Percentiles rank a stretch among this genome's conserved stretches.
Conservation (phyloP, 352 stramenopile genomes). For the Pythium vanterpoolii region DNA sequence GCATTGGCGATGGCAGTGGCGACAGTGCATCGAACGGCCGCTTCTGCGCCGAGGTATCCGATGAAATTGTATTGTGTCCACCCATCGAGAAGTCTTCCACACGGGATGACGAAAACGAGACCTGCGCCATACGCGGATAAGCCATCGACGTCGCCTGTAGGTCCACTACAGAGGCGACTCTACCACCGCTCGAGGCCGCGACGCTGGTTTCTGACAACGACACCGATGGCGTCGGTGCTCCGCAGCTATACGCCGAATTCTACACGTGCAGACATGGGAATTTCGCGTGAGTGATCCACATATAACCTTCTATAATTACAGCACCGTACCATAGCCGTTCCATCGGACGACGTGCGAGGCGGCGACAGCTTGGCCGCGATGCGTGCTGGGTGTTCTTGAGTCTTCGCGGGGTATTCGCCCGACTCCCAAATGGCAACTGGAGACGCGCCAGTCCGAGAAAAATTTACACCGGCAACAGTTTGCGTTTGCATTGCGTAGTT, state of each 20-base stretch:
- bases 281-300: conserved; percentile 7
- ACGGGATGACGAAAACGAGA: background rate
- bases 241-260: conserved; percentile 19
- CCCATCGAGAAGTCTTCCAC: background rate
- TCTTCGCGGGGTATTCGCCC: background rate
- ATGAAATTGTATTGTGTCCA: conserved; percentile 12
- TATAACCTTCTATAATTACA: background rate
- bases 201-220: background rate
- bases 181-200: conserved; percentile 1
- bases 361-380: conserved; percentile 25
- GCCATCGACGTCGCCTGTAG: background rate
- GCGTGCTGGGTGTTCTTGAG: background rate
- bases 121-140: background rate
- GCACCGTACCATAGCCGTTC: conserved; percentile 21
- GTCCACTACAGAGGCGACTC: background rate
- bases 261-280: background rate
- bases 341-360: conserved; percentile 25
- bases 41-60: conserved; percentile 16
- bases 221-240: conserved; percentile 3
- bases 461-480: conserved; percentile 3
- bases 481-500: background rate
- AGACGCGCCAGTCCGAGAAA: conserved; percentile 13
- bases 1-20: conserved; percentile 21
- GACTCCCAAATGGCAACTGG: conserved; percentile 15
- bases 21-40: conserved; percentile 20